phyloP scores from a whole-genome alignment of 2,329 filamentous ascomycete genomes.

The Fusarium sacchari region DNA sequence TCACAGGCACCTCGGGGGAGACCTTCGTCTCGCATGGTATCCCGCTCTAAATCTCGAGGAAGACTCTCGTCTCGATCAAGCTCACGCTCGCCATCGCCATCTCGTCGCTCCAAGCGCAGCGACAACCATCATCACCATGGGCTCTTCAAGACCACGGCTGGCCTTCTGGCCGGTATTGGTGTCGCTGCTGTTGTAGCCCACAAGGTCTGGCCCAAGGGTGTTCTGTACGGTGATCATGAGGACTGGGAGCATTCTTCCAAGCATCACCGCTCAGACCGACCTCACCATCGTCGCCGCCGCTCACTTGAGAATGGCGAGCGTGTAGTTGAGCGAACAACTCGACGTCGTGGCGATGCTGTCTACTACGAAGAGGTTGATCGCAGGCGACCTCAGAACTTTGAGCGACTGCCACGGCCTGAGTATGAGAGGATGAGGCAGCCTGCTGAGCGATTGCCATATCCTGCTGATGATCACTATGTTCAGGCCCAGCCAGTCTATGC shows the following conservation, averaged over 20 bases:
- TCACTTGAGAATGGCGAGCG: conserved; percentile 16
- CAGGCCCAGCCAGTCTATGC: conserved; percentile 34
- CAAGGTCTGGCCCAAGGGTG: conserved; percentile 50
- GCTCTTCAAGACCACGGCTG: conserved; percentile 47
- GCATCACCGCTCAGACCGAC: conserved; percentile 22
- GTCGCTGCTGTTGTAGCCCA: conserved; percentile 49
- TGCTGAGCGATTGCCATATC: conserved; percentile 25
- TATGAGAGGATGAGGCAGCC: conserved; percentile 20
- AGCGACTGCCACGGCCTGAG: conserved; percentile 25
- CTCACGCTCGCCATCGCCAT: conserved; percentile 37
- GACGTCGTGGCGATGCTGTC: conserved; percentile 26
- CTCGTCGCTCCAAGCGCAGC: conserved; percentile 20
- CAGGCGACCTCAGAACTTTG: conserved; percentile 27
- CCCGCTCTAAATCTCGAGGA: conserved; percentile 32
- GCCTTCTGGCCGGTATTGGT: conserved; percentile 49
- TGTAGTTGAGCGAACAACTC: conserved; percentile 23
- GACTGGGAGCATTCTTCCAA: conserved; percentile 43
- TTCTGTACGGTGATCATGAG: conserved; percentile 43
- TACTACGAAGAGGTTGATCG: conserved; percentile 35
- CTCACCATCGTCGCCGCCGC: conserved; percentile 23
- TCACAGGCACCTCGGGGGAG: conserved; percentile 6
- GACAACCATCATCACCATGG: conserved; percentile 36
- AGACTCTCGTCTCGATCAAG: conserved; percentile 18
- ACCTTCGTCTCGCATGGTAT: conserved; percentile 2
- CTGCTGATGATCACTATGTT: conserved; percentile 31